Evolutionary conservation across 2,329 filamentous ascomycete species (phyloP), one percentile per base, ranked within the genome.

Genomic region (Monascus ruber): DNA sequence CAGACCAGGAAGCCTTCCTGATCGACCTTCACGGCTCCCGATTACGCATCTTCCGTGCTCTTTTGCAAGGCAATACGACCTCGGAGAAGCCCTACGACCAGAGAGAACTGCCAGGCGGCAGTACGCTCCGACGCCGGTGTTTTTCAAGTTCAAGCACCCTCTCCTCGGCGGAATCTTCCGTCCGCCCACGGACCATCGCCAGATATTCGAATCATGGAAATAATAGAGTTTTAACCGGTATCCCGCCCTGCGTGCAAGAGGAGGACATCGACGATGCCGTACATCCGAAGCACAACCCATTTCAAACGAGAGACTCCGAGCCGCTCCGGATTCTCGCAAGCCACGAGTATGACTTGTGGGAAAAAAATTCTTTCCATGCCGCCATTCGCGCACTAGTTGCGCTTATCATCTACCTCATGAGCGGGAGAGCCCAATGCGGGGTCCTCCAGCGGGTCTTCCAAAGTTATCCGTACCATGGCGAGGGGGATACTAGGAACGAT

Each of bases 1-100:
- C 54, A 0, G 51, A 54, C 40, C 55, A 59, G 44, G 55, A 59
- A 31, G 44, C 48, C 11, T 59, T 49, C 39, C 44, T 57, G 0
- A 39, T 59, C 10, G 48, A 49, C 6, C 37, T 55, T 1, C 54
- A 59, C 42, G 54, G 55, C 10, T 50, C 52, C 3, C 47, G 45
- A 24, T 41, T 59, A 2, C 53, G 58, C 31, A 32, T 59, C 24
- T 38, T 58, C n/a, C 53, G 54, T 5, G 51, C 44, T 1, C 46
- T 49, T 10, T 58, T 56, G 36, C 55, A 52, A 0, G 51, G 54
- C 5, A 36, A 47, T 9, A 57, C 57, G 35, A 49, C 47, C 1
- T 56, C 53, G 5, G 45, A 29, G 6, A 34, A 54, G 7, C 56
- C 49, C 52, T 47, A 43, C 27, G 47, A 46, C 3, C 41, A 48